phyloP scores from a whole-genome alignment of 305 asterid genomes.

The Plantago rigida region DNA sequence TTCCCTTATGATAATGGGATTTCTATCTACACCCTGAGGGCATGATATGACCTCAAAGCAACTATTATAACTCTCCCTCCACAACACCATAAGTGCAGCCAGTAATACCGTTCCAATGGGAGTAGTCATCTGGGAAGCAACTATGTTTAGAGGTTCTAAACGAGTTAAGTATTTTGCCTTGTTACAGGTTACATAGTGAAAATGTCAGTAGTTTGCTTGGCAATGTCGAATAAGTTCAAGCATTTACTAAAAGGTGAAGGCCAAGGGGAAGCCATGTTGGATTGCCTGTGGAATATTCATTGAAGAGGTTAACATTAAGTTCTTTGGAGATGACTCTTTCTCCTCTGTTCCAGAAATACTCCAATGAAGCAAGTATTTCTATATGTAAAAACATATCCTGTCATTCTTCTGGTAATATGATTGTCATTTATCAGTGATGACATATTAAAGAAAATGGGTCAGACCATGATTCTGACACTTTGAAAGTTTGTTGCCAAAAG shows the following conservation, averaged over 20 bases:
- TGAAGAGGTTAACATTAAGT: too few relatives aligned
- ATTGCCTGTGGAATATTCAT: too few relatives aligned
- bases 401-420: not conserved
- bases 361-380: not conserved
- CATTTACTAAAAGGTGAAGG: too few relatives aligned
- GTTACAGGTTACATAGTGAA: constrained; percentile 4
- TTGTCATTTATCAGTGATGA: not conserved
- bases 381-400: not conserved
- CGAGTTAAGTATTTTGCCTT: constrained; percentile 9
- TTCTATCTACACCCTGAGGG: not conserved
- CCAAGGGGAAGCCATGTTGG: too few relatives aligned
- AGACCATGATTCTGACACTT: not conserved
- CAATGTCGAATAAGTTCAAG: not conserved
- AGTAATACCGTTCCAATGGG: too few relatives aligned
- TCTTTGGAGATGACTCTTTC: not conserved
- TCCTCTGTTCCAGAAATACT: not conserved
- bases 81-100: not conserved
- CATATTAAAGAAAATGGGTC: not conserved
- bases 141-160: not conserved
- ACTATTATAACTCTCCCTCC: not conserved
- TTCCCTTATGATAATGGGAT: not conserved
- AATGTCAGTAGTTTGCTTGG: not conserved
- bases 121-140: not conserved
- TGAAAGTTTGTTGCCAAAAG: too few relatives aligned
- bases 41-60: not conserved